These are phyloP conservation scores for Nicotiana knightiana DNA, from an alignment of 257 asterid species.

Conservation along the genomic window DNA sequence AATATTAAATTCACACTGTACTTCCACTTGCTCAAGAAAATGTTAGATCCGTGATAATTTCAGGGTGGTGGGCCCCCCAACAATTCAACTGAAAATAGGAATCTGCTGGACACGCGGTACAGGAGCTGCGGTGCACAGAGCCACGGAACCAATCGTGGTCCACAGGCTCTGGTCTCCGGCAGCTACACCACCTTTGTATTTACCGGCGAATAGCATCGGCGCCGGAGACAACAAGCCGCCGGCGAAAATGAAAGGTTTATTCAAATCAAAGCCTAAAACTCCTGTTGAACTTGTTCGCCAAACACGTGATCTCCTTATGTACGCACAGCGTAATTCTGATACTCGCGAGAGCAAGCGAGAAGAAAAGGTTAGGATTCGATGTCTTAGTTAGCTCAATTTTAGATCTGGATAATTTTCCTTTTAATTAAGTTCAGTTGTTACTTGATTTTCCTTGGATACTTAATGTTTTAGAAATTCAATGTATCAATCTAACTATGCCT, in stretches of 20 bases:
- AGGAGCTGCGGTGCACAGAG: slow-evolving; percentile 28
- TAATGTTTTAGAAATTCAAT: not conserved
- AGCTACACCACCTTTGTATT: not conserved
- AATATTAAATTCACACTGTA: not conserved
- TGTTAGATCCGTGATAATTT: slow-evolving; percentile 1
- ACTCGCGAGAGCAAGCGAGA: slow-evolving; percentile 73
- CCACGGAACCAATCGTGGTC: slow-evolving; percentile 29
- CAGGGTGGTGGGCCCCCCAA: not conserved
- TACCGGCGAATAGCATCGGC: not conserved
- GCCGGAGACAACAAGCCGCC: slow-evolving; percentile 1
- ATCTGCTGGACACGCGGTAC: not conserved
- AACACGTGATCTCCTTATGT: slow-evolving; percentile 76
- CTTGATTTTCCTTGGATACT: not conserved
- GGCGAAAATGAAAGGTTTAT: slow-evolving; percentile 9
- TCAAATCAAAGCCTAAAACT: slow-evolving; percentile 60
- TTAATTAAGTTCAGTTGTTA: not conserved
- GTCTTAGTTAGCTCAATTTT: not conserved
- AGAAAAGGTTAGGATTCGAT: slow-evolving; percentile 47
- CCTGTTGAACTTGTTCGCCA: slow-evolving; percentile 62
- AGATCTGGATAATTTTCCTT: not conserved
- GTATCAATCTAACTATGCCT: not conserved
- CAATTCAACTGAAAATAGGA: slow-evolving; percentile 7
- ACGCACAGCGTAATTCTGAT: slow-evolving; percentile 29
- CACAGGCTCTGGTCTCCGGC: slow-evolving; percentile 38
- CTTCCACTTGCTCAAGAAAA: not conserved